Evolutionary conservation across 176 grass and related monocot species (phyloP).

Genomic region (Carex kokanica): DNA sequence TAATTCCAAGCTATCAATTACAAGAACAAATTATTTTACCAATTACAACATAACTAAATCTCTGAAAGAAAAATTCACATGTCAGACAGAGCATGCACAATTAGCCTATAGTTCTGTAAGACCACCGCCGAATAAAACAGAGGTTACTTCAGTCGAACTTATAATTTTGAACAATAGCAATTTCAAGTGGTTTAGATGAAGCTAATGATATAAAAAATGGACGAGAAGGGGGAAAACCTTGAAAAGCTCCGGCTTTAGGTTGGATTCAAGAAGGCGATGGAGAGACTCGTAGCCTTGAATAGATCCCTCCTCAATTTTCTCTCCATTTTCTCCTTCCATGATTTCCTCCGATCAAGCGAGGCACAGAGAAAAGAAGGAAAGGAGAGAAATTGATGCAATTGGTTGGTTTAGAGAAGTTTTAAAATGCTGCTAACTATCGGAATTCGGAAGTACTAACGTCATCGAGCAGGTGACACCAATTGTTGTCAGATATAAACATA

Average conservation of each 20-base stretch:
- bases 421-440: not conserved
- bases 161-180: not conserved
- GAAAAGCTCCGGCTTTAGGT: constrained; percentile 77
- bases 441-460: not conserved
- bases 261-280: constrained; percentile 75
- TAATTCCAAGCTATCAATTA: not conserved
- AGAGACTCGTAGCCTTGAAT: constrained; percentile 85
- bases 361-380: not conserved
- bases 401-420: not conserved
- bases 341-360: not conserved
- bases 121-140: not conserved
- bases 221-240: constrained; percentile 35
- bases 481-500: not conserved
- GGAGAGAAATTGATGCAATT: not conserved
- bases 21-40: not conserved
- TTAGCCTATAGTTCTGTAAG: not conserved
- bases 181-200: not conserved
- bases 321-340: constrained; percentile 28
- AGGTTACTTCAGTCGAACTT: not conserved
- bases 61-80: not conserved
- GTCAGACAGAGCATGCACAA: constrained; percentile 2
- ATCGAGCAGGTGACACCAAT: not conserved
- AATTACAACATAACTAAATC: not conserved
- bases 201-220: not conserved
- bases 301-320: constrained; percentile 34